Evolutionary conservation across 2,329 filamentous ascomycete species (phyloP), one percentile per base, ranked within the genome.

Genomic region (Raffaelea ambrosiae): DNA sequence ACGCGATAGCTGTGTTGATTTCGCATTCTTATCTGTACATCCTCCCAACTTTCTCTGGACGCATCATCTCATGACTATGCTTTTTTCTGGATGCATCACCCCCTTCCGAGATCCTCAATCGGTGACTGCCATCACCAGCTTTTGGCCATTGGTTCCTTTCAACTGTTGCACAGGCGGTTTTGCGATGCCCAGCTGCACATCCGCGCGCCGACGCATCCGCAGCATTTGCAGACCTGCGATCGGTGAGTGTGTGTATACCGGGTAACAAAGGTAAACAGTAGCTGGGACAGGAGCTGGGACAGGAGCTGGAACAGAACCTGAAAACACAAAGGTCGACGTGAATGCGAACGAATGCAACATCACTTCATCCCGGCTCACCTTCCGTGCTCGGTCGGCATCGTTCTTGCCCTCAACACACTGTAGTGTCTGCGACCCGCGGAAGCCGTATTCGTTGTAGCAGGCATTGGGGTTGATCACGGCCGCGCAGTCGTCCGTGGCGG

Each of bases 371-470:
- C 26, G 7, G 13, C 54, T 50, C 57, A 53, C 64, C 63, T 66
- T 66, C 42, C 55, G 51, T 10, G 57, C 55, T 42, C 58, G 57
- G 14, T 65, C 62, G 0, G 61, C 51, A 23, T 65, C 57, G 44
- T 62, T 54, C 3, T 50, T 59, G 2, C 63, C 65, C 7, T 63
- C 63, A 33, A 68, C 66, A 46, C 65, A 68, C 1, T 55, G 51
- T 13, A 68, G 54, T 2, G 65, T 68, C 44, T 61, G 62, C 9
- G 61, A 48, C 46, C 54, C 53, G 5, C 48, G 57, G 53, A 63
- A 68, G 4, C 63, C 54, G 54, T 61, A 66, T 52, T 66, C 57
- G 54, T 68, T 68, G 54, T 68, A 68, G 57, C 65, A 68, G 22
- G 65, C 65, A 42, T 59, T 64, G 18, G 65, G 63, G 42, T 68